Percentiles rank a stretch among this genome's conserved stretches.
phyloP scores from a whole-genome alignment of 768 basidiomycete species.

The Tylopilus sp. region DNA sequence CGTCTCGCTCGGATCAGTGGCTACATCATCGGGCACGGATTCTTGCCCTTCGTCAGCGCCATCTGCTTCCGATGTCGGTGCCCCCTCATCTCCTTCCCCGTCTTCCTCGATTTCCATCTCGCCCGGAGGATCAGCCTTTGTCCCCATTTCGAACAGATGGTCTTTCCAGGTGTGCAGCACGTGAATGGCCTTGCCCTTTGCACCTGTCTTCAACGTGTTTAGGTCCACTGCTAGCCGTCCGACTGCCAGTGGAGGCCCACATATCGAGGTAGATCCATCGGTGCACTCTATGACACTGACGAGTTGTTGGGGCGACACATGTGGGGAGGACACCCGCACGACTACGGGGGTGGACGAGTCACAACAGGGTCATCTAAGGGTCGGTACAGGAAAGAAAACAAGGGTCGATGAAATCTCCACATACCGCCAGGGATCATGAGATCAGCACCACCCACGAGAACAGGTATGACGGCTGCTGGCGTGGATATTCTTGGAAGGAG shows the following conservation, averaged over 20 bases:
- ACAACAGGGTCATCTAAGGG: neutral
- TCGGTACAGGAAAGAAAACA: neutral
- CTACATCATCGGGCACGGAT: conserved; percentile 1
- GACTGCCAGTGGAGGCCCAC: conserved; percentile 62
- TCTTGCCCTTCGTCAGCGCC: conserved; percentile 3
- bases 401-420: conserved; percentile 20
- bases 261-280: conserved; percentile 25
- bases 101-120: conserved; percentile 27
- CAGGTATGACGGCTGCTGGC: conserved; percentile 64
- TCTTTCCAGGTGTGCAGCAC: conserved; percentile 78
- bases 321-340: conserved; percentile 44
- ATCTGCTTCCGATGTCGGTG: conserved; percentile 9
- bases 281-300: conserved; percentile 59
- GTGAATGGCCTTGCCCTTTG: conserved; percentile 76
- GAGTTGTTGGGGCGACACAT: conserved; percentile 46
- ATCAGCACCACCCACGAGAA: conserved; percentile 77
- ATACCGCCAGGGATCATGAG: conserved; percentile 85
- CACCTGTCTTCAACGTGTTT: conserved; percentile 43
- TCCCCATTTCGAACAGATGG: conserved; percentile 67
- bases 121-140: conserved; percentile 55
- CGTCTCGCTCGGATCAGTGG: conserved; percentile 17
- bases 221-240: conserved; percentile 64
- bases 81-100: conserved; percentile 6
- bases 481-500: conserved; percentile 72
- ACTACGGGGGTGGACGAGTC: conserved; percentile 37